Evolutionary conservation across 2,329 filamentous ascomycete genomes (phyloP), one percentile per base, ranked within the genome.

Genomic region (Penicillium sp.): DNA sequence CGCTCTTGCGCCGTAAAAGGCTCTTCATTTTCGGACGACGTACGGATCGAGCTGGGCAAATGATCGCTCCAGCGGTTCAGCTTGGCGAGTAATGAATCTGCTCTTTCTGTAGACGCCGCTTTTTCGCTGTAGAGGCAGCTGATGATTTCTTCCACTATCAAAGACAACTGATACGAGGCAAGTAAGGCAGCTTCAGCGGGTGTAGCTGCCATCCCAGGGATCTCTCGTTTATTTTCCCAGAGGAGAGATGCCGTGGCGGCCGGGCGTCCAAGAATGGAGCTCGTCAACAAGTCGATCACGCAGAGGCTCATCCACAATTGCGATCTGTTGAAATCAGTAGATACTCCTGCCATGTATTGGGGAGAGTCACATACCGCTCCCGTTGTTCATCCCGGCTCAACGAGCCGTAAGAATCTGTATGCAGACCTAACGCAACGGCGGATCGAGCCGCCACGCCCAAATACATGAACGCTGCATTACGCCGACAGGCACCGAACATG

Each of bases 391-490:
- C 39, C 2, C 33, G 44, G 5, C 46, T 47, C 10, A 56, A 33
- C 18, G 55, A 44, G 14, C 52, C 55, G 6, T 55, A 53, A 5
- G 51, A 48, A 25, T 65, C 65, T 18, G 54, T 57, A 16, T 85
- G 81, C 6, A 85, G 60, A 0, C 83, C 83, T 0, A 86, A 60
- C 0, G 81, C 80, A 3, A 79, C 77, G 0, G 83, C 82, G 0
- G 82, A 79, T 47, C 81, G 77, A 0, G 79, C 74, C 1, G 83
- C 82, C 8, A 85, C 77, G 0, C 82, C 82, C 2, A 86, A 64
- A 49, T 85, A 85, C 79, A 86, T 84, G 47, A 83, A 86, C 0
- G 82, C 82, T 0, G 82, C 75, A 50, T 84, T 84, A 8, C 81
- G 73, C 28, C 80, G 79, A 46, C 81, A 84, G 4, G 79, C 79